Percentiles rank a stretch among this genome's conserved stretches.
These are phyloP conservation scores for Pseudocercospora vitis DNA, from an alignment of 2,329 filamentous ascomycete genomes.

Conservation along the genomic window DNA sequence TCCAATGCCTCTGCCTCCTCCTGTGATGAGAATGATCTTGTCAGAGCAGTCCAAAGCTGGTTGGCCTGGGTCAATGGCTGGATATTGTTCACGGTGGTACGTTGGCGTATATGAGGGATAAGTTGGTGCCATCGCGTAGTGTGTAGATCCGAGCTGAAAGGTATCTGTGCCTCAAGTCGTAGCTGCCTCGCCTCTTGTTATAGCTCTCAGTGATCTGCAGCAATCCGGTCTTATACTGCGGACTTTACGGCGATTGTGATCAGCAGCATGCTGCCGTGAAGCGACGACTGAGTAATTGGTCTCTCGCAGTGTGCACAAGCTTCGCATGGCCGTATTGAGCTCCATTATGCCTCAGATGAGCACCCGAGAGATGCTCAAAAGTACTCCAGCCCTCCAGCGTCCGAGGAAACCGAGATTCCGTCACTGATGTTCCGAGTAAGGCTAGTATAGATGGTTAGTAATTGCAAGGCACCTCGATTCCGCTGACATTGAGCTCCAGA, in stretches of 20 bases:
- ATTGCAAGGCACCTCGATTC: too few relatives aligned
- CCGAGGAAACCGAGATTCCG: too few relatives aligned
- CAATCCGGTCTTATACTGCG: conserved; percentile 4
- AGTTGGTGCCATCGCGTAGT: neutral
- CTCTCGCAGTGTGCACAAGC: too few relatives aligned
- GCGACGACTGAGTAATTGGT: too few relatives aligned
- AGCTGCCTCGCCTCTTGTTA: neutral
- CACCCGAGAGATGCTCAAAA: too few relatives aligned
- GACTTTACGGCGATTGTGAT: conserved; percentile 6
- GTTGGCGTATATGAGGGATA: conserved; percentile 41
- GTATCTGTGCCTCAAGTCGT: neutral
- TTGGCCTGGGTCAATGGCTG: conserved; percentile 42
- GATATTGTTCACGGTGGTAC: conserved; percentile 40
- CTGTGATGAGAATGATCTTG: conserved; percentile 41
- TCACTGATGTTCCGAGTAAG: too few relatives aligned
- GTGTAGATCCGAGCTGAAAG: neutral
- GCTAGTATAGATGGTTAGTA: too few relatives aligned
- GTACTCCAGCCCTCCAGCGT: too few relatives aligned
- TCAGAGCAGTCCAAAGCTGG: conserved; percentile 44
- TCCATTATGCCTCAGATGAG: too few relatives aligned
- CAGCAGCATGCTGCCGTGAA: too few relatives aligned
- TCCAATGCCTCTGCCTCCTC: conserved; percentile 24
- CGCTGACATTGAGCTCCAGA: too few relatives aligned
- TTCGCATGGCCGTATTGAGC: too few relatives aligned
- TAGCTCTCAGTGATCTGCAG: neutral